Conservation (phyloP, 1,284 basidiomycete species). For the Ceratorhiza oryzae-sativae region DNA sequence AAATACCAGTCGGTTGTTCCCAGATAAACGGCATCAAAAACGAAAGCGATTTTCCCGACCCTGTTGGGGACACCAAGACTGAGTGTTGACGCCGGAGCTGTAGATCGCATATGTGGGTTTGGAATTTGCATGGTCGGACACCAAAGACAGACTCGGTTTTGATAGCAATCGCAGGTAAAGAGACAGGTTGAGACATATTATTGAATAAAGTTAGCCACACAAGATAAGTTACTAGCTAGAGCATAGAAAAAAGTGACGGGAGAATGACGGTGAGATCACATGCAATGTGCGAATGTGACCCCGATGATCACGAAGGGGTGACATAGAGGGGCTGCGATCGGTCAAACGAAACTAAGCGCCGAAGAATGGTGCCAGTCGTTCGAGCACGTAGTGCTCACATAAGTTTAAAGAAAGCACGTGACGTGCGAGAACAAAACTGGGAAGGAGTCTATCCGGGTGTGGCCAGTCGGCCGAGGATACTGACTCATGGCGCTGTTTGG, state of each 20-base stretch:
- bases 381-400: not conserved
- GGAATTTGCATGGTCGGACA: not conserved
- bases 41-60: not conserved
- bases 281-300: not conserved
- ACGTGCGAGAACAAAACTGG: too few species aligned
- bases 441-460: conserved; percentile 6
- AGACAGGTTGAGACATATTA: too few species aligned
- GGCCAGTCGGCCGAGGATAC: conserved; percentile 2
- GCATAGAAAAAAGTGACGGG: not conserved
- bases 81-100: not conserved
- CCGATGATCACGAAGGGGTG: not conserved
- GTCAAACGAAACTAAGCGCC: not conserved
- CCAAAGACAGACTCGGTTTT: too few species aligned
- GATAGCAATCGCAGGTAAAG: too few species aligned
- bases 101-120: not conserved
- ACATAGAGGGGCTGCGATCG: too few species aligned
- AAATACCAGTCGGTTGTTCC: not conserved
- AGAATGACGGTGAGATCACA: not conserved
- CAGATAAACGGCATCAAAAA: conserved; percentile 15
- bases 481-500: not conserved
- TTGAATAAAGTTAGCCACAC: not conserved
- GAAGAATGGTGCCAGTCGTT: conserved; percentile 20
- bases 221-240: not conserved
- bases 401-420: not conserved
- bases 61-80: not conserved